phyloP scores from a whole-genome alignment of 2,329 filamentous ascomycete genomes.

The Scopulariopsis brevicaulis region DNA sequence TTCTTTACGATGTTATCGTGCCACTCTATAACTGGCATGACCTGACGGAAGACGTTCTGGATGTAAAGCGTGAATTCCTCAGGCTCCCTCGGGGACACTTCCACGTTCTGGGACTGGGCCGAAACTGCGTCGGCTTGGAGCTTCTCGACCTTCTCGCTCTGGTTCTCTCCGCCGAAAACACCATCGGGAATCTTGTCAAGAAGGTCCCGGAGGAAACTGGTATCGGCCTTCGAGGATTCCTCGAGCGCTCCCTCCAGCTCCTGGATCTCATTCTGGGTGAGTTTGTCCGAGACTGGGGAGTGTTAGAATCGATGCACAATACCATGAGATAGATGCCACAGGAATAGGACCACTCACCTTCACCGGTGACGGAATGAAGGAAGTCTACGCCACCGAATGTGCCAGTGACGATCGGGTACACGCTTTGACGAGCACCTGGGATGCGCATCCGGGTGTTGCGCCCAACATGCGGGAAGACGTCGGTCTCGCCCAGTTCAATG shows the following conservation, averaged over 20 bases:
- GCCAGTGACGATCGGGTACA: conserved; percentile 79
- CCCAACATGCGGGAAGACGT: conserved; percentile 82
- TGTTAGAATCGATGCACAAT: not conserved
- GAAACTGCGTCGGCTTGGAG: conserved; percentile 66
- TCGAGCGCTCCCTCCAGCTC: conserved; percentile 76
- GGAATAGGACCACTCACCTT: conserved; percentile 27
- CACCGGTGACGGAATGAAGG: conserved; percentile 71
- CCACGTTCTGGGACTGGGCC: conserved; percentile 64
- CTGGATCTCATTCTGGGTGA: conserved; percentile 83
- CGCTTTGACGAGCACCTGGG: conserved; percentile 48
- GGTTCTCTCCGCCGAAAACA: conserved; percentile 63
- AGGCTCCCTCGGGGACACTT: conserved; percentile 65
- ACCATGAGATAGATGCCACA: not conserved
- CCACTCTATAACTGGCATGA: conserved; percentile 84
- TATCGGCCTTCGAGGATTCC: conserved; percentile 50
- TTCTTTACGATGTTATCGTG: conserved; percentile 79
- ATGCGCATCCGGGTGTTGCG: conserved; percentile 60
- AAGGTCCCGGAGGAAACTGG: conserved; percentile 66
- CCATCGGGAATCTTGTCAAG: conserved; percentile 73
- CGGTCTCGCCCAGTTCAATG: conserved; percentile 71
- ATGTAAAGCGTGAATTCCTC: conserved; percentile 78
- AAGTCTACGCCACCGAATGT: conserved; percentile 95
- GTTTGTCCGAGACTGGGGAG: conserved; percentile 63
- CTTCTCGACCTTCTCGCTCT: conserved; percentile 66
- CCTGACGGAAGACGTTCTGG: conserved; percentile 60